phyloP scores from a whole-genome alignment of 805 yeast genomes.

The Candida morakotiae region DNA sequence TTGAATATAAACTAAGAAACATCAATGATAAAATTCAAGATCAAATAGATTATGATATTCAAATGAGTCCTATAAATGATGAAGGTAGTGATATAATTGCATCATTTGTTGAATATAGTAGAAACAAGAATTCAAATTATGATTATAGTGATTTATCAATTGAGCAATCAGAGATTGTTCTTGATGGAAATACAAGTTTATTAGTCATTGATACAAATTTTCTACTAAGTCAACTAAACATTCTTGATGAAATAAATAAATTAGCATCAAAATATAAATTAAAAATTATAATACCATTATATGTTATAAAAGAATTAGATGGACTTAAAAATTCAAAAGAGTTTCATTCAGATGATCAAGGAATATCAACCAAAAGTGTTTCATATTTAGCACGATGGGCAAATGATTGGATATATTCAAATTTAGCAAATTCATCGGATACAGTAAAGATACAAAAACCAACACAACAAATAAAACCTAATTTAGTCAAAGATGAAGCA shows the following conservation, averaged over 20 bases:
- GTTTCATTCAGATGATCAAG: conserved; percentile 11
- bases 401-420: conserved; percentile 68
- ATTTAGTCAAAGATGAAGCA: conserved; percentile 65
- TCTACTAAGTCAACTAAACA: conserved; percentile 59
- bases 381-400: conserved; percentile 66
- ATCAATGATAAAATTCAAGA: conserved; percentile 8
- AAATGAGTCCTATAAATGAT: conserved; percentile 48
- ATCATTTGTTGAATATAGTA: conserved; percentile 24
- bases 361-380: conserved; percentile 27
- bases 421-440: conserved; percentile 48
- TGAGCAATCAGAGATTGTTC: conserved; percentile 11
- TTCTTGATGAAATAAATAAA: conserved; percentile 50
- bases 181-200: conserved; percentile 26
- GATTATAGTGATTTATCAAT: conserved; percentile 13
- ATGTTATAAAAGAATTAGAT: conserved; percentile 76
- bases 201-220: conserved; percentile 84
- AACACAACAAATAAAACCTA: conserved; percentile 46
- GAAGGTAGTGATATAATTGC: conserved; percentile 41
- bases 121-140: conserved; percentile 7
- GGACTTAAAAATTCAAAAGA: conserved; percentile 56
- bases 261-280: conserved; percentile 41
- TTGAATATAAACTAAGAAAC: conserved; percentile 25
- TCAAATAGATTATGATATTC: conserved; percentile 33
- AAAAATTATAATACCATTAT: conserved; percentile 61
- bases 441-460: conserved; percentile 63